Base-by-base conservation (phyloP, 2,329 filamentous ascomycete genomes). In the Arachnopeziza araneosa region DNA sequence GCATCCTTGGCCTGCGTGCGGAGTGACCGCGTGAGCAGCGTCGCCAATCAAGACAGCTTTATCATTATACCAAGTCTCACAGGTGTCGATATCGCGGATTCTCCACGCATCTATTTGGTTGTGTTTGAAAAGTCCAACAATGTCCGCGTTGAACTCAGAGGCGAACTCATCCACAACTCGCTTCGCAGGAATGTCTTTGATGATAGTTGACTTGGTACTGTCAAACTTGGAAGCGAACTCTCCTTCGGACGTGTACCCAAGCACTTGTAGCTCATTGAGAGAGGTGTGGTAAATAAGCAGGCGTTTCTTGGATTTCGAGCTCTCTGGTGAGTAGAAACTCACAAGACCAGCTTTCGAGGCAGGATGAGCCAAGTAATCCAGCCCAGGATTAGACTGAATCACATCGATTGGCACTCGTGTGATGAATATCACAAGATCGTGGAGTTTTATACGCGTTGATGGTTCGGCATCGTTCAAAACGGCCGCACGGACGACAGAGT, bases 1-100 rank as follows among this genome's bases (percentile, higher is more conserved):
- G 32, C 32, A 49, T 9, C 54, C 54, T 24, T 56, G 54, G 21
- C 54, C 54, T 8, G 32, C 54, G 23, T 56, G 54, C 21, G 54
- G 54, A 12, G 54, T 49, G 21, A 56, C 44, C 4, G 32, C 32
- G n/a, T 56, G 54, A 19, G 54, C 54, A 24, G 54, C 54, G 22
- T 56, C 54, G 24, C 54, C 54, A 49, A 56, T 56, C 44, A 56
- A 49, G 21, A 56, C 54, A 50, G 19, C n/a, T 26, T 50, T 56
- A 21, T 36, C 54, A 14, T 32, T 30, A 56, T 56, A 56, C 54
- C 54, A 56, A 26, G 32, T 49, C 32, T 56, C 36, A 49, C 53
- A 54, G 21, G 53, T 54, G 19, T 54, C 53, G 53, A 54, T 54
- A 23, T 54, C 53, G 26, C 53, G 53, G 22, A 54, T 32, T 19